These are phyloP conservation scores for Actinidia polygama DNA, from an alignment of 179 eudicot genomes.

Conservation along the genomic window DNA sequence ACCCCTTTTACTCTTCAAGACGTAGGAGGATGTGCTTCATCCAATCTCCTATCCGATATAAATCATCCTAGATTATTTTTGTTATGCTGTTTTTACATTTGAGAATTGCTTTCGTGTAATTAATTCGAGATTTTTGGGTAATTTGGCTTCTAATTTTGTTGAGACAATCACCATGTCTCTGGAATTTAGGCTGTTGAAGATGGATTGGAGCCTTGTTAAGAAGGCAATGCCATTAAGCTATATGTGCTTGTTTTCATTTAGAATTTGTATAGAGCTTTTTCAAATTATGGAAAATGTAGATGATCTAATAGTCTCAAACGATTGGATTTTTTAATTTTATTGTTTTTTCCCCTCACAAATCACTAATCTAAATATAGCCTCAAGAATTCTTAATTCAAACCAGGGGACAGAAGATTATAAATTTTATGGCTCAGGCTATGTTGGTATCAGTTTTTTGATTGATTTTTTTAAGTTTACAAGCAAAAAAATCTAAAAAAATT, in stretches of 20 bases:
- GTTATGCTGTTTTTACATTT: neutral
- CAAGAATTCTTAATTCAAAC: too few relatives aligned
- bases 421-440: too few relatives aligned
- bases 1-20: neutral
- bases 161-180: neutral
- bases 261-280: too few relatives aligned
- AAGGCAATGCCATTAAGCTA: conserved; percentile 8
- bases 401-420: too few relatives aligned
- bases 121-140: conserved; percentile 17
- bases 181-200: conserved; percentile 1
- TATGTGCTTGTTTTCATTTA: neutral
- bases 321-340: neutral
- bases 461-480: too few relatives aligned
- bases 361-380: neutral
- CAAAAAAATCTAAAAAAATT: too few relatives aligned
- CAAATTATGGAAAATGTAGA: too few relatives aligned
- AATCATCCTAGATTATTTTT: too few relatives aligned
- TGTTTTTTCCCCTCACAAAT: neutral
- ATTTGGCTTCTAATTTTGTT: conserved; percentile 3
- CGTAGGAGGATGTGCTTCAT: neutral
- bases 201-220: conserved; percentile 13
- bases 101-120: neutral
- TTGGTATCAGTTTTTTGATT: too few relatives aligned
- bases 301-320: too few relatives aligned
- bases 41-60: neutral